Conservation (phyloP, 176 grass and related monocot species). For the Zea mays region Zm-B73-REFERENCE-NAM-5.0 NC_050102.1:170979001-170979500, state of each 20-base stretch:
- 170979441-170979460: slow-evolving; percentile 12
- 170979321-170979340: background rate
- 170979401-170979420: background rate
- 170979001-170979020: background rate
- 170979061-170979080: background rate
- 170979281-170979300: background rate
- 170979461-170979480: background rate
- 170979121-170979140: background rate
- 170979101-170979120: background rate
- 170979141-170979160: background rate
- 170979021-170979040: background rate
- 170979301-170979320: background rate
- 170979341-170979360: slow-evolving; percentile 8
- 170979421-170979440: slow-evolving; percentile 2
- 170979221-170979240: background rate
- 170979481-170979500: background rate
- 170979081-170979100: background rate
- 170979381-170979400: background rate
- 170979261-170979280: background rate
- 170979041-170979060: background rate
- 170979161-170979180: background rate
- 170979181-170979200: background rate
- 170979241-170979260: background rate
- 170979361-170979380: background rate
- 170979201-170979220: background rate